These are phyloP conservation scores for Aspergillus ellipticus DNA, from an alignment of 495 filamentous ascomycete species.

Conservation along the genomic window DNA sequence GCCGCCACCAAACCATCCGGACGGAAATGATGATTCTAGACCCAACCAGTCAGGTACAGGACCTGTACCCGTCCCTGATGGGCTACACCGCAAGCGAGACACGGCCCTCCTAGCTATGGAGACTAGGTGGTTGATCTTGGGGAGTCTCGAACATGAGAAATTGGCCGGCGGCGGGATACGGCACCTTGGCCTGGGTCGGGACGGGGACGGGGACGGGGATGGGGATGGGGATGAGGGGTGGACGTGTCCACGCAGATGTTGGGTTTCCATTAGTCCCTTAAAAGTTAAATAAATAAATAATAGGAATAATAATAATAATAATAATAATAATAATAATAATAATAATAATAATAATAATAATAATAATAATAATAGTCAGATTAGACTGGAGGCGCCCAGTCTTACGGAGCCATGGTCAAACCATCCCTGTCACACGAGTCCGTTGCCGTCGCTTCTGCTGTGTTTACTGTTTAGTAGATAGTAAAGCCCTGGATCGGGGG, in stretches of 20 bases:
- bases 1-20: conserved; percentile 1
- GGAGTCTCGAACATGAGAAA: conserved; percentile 14
- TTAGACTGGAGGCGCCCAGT: neutral
- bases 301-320: no score
- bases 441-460: neutral
- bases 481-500: no score
- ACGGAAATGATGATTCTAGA: neutral
- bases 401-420: neutral
- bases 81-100: neutral
- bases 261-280: no score
- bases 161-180: conserved; percentile 2
- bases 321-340: no score
- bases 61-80: neutral
- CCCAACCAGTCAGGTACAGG: neutral
- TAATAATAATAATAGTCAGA: no score
- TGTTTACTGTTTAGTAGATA: no score
- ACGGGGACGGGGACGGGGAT: no score
- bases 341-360: no score
- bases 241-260: no score
- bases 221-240: no score
- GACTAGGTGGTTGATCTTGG: neutral
- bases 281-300: no score
- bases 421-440: neutral
- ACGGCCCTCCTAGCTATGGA: neutral
- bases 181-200: neutral